Base-by-base conservation (phyloP, 805 yeast genomes). In the Schwanniomyces vanrijiae region DNA sequence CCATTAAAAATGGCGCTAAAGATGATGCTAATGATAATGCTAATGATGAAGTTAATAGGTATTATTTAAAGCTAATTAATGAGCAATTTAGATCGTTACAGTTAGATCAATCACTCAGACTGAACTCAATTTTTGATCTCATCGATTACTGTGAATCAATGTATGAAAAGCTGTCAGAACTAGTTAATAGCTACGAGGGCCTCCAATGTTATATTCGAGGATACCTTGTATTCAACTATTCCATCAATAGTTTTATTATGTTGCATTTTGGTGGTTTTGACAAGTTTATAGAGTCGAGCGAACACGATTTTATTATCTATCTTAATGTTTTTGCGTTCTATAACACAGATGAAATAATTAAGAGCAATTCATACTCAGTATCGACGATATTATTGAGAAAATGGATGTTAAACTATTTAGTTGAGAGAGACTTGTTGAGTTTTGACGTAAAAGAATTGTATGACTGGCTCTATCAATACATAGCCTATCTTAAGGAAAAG, bases 181-280 rank as follows among this genome's bases (percentile, higher is more conserved):
- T 35, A 14, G 40, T 34, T n/a, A 49, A 53, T 16, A 47, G 55
- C 8, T 52, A 53, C 14, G 44, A 56, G 21, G 61, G 61, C 28
- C 46, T 64, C 26, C 54, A 53, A 34, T 38, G 42, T 37, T 73
- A 70, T 52, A 60, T 70, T 26, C 62, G 62, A 46, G 74, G 76
- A 4, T 73, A 62, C 55, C 57, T 73, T 47, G 66, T 73, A 28
- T 69, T 72, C 59, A 70, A 68, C 55, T 73, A 72, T 52, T 72
- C 69, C 52, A 68, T 73, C 40, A 73, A 69, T 51, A 67, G 71
- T 48, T 69, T 70, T 49, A 65, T 73, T 43, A 69, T 73, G 72
- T 44, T 70, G 41, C 73, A 72, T 49, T 73, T 69, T 58, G 60
- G 64, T 44, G 78, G 78, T 4, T 73, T 73, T 48, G 72, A 67